Evolutionary conservation across 306 rosid genomes (phyloP), one percentile per base, ranked within the genome.

Genomic region (Glycyrrhiza uralensis): DNA sequence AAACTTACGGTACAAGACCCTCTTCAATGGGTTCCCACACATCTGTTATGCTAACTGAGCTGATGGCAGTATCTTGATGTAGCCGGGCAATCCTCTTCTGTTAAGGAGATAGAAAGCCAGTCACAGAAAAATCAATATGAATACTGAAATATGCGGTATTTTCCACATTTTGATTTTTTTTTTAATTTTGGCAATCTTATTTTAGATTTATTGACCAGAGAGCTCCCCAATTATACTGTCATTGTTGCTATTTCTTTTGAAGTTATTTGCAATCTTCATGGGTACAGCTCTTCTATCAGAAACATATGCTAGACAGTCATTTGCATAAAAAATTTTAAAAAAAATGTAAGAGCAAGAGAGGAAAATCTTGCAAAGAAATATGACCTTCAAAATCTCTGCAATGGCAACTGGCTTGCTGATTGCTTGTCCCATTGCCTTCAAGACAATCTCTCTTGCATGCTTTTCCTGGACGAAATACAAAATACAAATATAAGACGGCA

Each of bases 11-110:
- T 24, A 83, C 88, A 77, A 94, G 98, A 81, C 98, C 98, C 85
- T 94, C 98, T 81, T 94, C 98, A 79, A 94, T 89, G 41, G 98
- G 98, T 82, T 94, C 98, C 96, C 94, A 94, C 58, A 86, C 90
- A 77, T 94, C 98, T 24, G 97, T 89, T 72, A 94, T 94, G 88
- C 97, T 94, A 4, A 86, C 94, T 73, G 98, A 94, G 85, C 96
- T 89, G 83, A 94, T 87, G 60, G 85, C 80, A 65, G 95, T 91
- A 30, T 89, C 95, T 78, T 94, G 98, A 82, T 91, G 91, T 79
- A 94, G 76, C 65, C 54, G 59, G 46, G 89, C 76, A 66, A 91
- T 85, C 69, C 92, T 89, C 75, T 87, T 91, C 98, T 94, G 92
- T 85, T 50, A 39, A 38, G 45, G 64, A 61, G 13, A 76, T 14